Conservation (phyloP, 768 basidiomycete genomes). For the Terana coerulea region DNA sequence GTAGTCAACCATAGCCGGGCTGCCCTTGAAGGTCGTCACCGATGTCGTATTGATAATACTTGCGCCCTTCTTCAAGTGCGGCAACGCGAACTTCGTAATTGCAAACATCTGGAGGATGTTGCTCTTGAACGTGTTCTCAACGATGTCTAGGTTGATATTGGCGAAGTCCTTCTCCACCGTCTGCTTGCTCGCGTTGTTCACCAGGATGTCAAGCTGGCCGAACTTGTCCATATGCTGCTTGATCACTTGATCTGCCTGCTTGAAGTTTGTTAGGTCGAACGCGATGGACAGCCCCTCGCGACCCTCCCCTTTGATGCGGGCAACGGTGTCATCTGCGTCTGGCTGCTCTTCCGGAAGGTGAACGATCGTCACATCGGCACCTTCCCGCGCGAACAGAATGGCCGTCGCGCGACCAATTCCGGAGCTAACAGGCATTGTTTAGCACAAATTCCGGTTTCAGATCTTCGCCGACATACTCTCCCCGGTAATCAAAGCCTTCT, state of each 20-base stretch:
- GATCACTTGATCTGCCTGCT: conserved; percentile 34
- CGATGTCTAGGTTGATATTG: conserved; percentile 47
- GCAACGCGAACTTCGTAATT: conserved; percentile 50
- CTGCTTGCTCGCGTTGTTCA: conserved; percentile 58
- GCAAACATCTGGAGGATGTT: conserved; percentile 63
- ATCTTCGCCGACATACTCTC: conserved; percentile 19
- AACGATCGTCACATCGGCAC: conserved; percentile 49
- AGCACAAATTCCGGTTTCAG: too few relatives aligned
- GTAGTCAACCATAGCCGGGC: conserved; percentile 41
- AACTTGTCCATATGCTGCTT: conserved; percentile 44
- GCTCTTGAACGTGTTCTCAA: conserved; percentile 49
- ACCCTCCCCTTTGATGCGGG: conserved; percentile 40
- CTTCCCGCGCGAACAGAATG: conserved; percentile 49
- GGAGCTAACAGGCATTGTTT: conserved; percentile 26
- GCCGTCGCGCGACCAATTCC: conserved; percentile 52
- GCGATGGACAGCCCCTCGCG: conserved; percentile 32
- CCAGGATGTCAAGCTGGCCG: conserved; percentile 48
- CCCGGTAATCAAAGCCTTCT: conserved; percentile 23
- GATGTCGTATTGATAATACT: conserved; percentile 61
- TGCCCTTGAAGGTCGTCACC: conserved; percentile 48
- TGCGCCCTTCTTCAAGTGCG: conserved; percentile 55
- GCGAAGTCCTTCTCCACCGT: conserved; percentile 41
- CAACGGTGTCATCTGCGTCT: conserved; percentile 50
- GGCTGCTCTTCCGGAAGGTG: conserved; percentile 53
- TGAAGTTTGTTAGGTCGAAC: conserved; percentile 43